These are phyloP conservation scores for Calonectria pteridis DNA, from an alignment of 2,329 filamentous ascomycete species.

Conservation along the genomic window DNA sequence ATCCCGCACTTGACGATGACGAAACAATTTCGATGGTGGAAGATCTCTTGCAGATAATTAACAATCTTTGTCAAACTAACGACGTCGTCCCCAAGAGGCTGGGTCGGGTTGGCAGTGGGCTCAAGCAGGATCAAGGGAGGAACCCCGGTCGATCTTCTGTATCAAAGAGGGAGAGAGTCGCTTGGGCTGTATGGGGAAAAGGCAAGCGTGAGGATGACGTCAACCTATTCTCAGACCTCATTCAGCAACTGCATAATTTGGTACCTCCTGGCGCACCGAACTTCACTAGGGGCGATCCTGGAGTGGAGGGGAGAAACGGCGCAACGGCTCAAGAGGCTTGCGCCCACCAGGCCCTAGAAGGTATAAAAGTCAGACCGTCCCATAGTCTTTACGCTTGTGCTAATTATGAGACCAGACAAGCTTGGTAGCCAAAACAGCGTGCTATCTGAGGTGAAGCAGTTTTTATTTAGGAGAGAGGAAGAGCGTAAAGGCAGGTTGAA, in stretches of 20 bases:
- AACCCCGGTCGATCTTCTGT: neutral
- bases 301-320: too few relatives aligned
- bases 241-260: conserved; percentile 2
- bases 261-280: too few relatives aligned
- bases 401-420: neutral
- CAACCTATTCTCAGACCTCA: neutral
- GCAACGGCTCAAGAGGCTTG: too few relatives aligned
- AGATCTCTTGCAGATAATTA: neutral
- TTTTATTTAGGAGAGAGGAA: neutral
- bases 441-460: neutral
- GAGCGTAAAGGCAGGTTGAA: neutral
- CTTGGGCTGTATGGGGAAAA: conserved; percentile 5
- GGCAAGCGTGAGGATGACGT: neutral
- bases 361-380: neutral
- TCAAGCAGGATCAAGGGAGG: neutral
- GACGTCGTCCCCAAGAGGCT: neutral
- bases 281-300: too few relatives aligned
- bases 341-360: neutral
- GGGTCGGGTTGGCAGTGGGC: neutral
- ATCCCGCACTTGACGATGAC: neutral
- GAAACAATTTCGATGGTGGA: neutral
- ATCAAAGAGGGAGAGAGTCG: neutral
- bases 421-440: neutral
- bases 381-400: too few relatives aligned
- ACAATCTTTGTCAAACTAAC: neutral